A percentile compares a stretch with the other conserved stretches of the same genome.
These are phyloP conservation scores for Tinospora cordifolia DNA, from an alignment of 164 flowering plant species.

Conservation along the genomic window DNA sequence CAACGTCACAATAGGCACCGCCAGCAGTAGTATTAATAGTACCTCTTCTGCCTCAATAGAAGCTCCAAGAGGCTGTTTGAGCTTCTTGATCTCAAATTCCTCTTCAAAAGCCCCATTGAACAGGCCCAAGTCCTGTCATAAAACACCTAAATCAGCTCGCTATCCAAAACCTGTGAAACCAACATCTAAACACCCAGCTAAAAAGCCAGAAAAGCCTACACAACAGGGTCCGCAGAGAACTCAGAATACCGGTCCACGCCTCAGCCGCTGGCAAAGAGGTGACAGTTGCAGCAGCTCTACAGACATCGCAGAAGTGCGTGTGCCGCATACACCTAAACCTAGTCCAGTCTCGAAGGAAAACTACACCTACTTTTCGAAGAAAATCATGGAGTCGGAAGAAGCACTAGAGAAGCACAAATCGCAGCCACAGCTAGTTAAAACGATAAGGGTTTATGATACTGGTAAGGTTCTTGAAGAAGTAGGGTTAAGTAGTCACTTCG, in stretches of 20 bases:
- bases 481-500: not conserved
- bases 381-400: not conserved
- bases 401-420: not conserved
- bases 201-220: conserved; percentile 18
- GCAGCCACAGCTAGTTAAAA: not conserved
- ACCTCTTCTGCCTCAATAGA: conserved; percentile 36
- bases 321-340: conserved; percentile 12
- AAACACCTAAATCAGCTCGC: conserved; percentile 45
- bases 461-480: conserved; percentile 20
- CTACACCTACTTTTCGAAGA: conserved; percentile 9
- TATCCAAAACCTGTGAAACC: conserved; percentile 13
- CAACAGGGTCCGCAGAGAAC: conserved; percentile 9
- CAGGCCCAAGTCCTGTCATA: conserved; percentile 18
- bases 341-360: conserved; percentile 13
- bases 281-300: conserved; percentile 13
- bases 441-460: conserved; percentile 1
- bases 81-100: conserved; percentile 42
- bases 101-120: conserved; percentile 20
- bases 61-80: conserved; percentile 48
- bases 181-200: conserved; percentile 21
- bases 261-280: conserved; percentile 23
- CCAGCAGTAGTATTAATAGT: too few species aligned
- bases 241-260: conserved; percentile 16
- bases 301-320: not conserved
- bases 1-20: conserved; percentile 23